Percentiles rank a stretch among this genome's conserved stretches.
These are phyloP conservation scores for Acanthamoeba lenticulata DNA, from an alignment of 208 protist species.

Conservation along the genomic window DNA sequence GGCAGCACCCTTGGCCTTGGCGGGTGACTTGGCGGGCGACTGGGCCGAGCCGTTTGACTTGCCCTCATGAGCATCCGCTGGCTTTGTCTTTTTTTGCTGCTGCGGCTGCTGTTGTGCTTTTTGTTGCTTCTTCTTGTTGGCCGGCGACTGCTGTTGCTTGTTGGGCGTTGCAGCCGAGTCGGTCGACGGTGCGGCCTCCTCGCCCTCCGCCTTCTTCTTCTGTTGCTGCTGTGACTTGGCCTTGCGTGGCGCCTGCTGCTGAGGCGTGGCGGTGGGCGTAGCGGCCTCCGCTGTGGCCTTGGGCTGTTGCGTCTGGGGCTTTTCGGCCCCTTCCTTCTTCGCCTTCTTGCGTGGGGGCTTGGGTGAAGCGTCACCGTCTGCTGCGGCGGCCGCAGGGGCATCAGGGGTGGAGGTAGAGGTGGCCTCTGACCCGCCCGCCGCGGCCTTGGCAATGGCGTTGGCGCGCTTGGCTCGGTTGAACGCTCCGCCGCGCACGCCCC, in stretches of 20 bases:
- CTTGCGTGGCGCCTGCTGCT: too few relatives aligned
- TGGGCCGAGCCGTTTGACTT: not conserved
- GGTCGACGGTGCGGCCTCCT: not conserved
- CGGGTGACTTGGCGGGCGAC: not conserved
- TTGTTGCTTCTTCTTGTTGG: not conserved
- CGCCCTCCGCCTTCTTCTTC: not conserved
- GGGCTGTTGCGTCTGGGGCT: too few relatives aligned
- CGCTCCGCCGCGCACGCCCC: not conserved
- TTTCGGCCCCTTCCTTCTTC: too few relatives aligned
- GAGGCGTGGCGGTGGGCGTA: not conserved
- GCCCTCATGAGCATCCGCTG: not conserved
- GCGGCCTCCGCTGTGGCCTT: not conserved
- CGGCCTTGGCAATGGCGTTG: not conserved
- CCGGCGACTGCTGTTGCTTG: not conserved
- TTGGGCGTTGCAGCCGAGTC: not conserved
- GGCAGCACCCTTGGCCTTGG: not conserved
- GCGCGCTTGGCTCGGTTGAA: not conserved
- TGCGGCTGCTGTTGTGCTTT: not conserved
- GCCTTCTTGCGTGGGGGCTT: slow-evolving; percentile 44
- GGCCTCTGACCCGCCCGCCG: not conserved
- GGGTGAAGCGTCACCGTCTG: not conserved
- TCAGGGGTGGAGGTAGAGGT: not conserved
- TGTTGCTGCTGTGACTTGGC: too few relatives aligned
- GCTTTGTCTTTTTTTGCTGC: not conserved
- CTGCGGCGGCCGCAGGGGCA: not conserved